Conservation (phyloP, 1,284 basidiomycete genomes). For the Marasmius oreades region DNA sequence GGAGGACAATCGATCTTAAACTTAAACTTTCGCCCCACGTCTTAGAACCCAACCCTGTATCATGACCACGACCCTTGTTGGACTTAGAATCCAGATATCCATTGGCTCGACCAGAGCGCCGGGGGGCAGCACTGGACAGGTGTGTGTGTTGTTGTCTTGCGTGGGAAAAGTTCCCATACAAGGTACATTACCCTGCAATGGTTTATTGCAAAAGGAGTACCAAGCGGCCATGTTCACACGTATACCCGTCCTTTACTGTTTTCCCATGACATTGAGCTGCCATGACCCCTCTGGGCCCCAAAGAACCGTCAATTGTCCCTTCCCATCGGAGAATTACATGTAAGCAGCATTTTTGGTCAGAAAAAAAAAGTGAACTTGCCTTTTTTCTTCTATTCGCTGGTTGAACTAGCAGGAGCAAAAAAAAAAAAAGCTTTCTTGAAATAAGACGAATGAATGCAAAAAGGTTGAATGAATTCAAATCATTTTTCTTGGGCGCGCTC, state of each 20-base stretch:
- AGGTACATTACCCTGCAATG: no score
- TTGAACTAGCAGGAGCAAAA: background rate
- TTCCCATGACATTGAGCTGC: conserved; percentile 17
- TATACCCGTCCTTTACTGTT: background rate
- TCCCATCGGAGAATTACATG: conserved; percentile 12
- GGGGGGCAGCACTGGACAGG: no score
- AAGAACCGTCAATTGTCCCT: background rate
- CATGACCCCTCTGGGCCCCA: conserved; percentile 4
- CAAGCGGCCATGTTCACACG: conserved; percentile 7
- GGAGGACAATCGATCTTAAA: no score
- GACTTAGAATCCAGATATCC: no score
- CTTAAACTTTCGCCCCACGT: no score
- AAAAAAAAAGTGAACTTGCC: no score
- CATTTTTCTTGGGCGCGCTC: background rate
- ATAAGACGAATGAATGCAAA: background rate
- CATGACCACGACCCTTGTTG: no score
- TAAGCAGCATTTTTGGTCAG: background rate
- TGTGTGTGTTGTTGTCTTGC: no score
- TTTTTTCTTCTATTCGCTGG: no score
- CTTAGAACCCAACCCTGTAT: no score
- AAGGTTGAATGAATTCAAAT: background rate
- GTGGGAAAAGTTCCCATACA: no score
- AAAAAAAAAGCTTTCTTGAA: background rate
- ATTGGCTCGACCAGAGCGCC: no score
- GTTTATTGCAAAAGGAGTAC: background rate